Percentiles rank a stretch among this genome's conserved stretches.
Conservation (phyloP, 2,329 filamentous ascomycete species). For the Boeremia exigua region DNA sequence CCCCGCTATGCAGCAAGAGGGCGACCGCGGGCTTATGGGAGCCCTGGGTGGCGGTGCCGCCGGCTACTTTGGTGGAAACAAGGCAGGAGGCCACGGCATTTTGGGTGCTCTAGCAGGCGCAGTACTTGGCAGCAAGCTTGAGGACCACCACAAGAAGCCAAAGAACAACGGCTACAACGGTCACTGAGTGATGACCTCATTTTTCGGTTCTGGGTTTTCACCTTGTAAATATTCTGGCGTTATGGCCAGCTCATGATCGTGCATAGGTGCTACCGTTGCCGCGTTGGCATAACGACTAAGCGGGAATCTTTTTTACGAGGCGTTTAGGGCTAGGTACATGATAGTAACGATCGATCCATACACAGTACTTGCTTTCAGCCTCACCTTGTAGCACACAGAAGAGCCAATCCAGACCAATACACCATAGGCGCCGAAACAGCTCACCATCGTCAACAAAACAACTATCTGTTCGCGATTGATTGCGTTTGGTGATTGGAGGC, state of each 20-base stretch:
- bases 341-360: neutral
- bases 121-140: slow-evolving; percentile 61
- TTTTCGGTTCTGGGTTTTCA: neutral
- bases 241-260: neutral
- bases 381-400: neutral
- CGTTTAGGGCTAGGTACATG: slow-evolving; percentile 2
- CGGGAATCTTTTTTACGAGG: neutral
- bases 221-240: neutral
- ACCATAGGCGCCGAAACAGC: neutral
- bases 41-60: slow-evolving; percentile 63
- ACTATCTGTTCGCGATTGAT: neutral
- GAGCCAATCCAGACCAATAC: neutral
- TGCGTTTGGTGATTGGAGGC: neutral
- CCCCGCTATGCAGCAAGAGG: slow-evolving; percentile 56
- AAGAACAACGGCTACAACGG: slow-evolving; percentile 26
- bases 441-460: neutral
- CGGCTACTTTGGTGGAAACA: slow-evolving; percentile 62
- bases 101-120: slow-evolving; percentile 65
- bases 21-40: slow-evolving; percentile 64
- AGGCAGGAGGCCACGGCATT: slow-evolving; percentile 62
- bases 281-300: neutral
- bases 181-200: neutral
- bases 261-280: neutral
- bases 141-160: slow-evolving; percentile 60
- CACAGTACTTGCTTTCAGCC: neutral